Evolutionary conservation across 805 yeast species (phyloP), one percentile per base, ranked within the genome.

Genomic region (Myxozyma neglecta): DNA sequence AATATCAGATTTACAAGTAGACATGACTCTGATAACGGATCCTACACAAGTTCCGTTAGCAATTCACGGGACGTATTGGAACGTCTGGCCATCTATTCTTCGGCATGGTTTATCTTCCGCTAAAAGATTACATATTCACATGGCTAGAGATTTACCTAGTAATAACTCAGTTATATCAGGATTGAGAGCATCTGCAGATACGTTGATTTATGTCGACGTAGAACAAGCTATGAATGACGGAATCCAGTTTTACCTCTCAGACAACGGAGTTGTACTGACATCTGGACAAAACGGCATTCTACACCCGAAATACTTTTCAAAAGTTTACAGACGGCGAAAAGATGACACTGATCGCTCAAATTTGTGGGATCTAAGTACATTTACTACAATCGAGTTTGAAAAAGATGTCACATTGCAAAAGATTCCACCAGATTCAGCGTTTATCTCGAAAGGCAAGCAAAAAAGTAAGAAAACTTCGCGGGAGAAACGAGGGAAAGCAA

Each of bases 121-220:
- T 97, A 75, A 73, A 37, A 77, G 99, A 69, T 87, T 87, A 66
- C 98, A 94, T 72, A 84, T 94, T 16, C 99, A 94, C 75, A 80
- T 93, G 71, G 89, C 98, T 0, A 76, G 83, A 0, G 86, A 86
- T 11, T 67, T 83, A 9, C 80, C 83, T 0, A 75, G 78, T 1
- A 77, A 77, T 3, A 71, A 72, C 4, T 71, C 74, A 14, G 86
- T 86, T 13, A 78, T 87, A 13, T 85, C 92, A 63, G 98, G 98
- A 0, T 83, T 90, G 77, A 78, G 97, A 54, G 68, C 73, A n/a
- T 76, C 78, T 45, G 75, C 85, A 57, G 77, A 80, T 34, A 83
- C 88, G 0, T 74, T 85, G 57, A 85, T 94, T 2, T 88, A 81
- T 69, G 70, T 93, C 3, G 85, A 91, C 69, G 75, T 81, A 1